These are phyloP conservation scores for Avena atlantica DNA, from an alignment of 176 grass and related monocot species.

Conservation along the genomic window DNA sequence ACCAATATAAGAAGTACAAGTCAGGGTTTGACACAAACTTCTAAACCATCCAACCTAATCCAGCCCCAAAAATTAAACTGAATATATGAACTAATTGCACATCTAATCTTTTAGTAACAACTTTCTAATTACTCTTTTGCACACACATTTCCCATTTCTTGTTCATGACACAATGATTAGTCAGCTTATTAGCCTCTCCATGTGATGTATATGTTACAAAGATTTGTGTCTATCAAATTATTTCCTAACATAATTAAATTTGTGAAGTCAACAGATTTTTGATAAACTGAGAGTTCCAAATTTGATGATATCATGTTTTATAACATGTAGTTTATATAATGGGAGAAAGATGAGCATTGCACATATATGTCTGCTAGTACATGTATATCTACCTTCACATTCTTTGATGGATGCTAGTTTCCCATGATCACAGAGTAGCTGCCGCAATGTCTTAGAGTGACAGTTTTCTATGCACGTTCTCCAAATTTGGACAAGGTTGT, in stretches of 20 bases:
- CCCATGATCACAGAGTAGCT: slow-evolving; percentile 79
- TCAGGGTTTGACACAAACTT: background rate
- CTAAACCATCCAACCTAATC: background rate
- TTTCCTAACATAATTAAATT: background rate
- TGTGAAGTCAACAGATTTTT: background rate
- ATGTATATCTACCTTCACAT: slow-evolving; percentile 61
- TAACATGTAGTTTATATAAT: background rate
- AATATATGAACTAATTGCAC: background rate
- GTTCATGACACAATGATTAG: background rate
- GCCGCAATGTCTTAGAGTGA: slow-evolving; percentile 79
- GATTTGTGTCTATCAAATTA: background rate
- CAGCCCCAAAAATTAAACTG: background rate
- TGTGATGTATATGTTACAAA: background rate
- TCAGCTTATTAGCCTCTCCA: background rate
- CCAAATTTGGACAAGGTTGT: slow-evolving; percentile 81
- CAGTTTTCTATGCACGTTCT: slow-evolving; percentile 80
- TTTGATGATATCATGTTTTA: background rate
- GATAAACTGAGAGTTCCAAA: background rate
- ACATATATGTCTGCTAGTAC: background rate
- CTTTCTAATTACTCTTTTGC: background rate
- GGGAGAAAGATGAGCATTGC: background rate
- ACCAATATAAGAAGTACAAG: background rate
- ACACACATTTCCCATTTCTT: background rate
- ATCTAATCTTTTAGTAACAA: background rate
- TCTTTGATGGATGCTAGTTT: slow-evolving; percentile 72